Base-by-base conservation (phyloP, 2,329 filamentous ascomycete species). In the Fusarium sp. region DNA sequence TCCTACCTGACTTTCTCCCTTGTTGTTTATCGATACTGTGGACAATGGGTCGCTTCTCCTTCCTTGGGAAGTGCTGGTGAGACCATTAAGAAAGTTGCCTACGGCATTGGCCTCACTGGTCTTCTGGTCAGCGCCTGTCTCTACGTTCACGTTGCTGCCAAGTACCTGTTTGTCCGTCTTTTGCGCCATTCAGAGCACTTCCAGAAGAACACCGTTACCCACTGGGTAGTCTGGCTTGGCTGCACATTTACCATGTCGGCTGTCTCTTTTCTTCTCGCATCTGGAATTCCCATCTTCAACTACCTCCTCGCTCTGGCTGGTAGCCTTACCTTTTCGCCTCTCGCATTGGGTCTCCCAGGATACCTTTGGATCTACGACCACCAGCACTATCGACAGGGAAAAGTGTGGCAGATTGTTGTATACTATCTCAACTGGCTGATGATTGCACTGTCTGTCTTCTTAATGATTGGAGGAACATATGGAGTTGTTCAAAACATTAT, bases 141-240 rank as follows among this genome's bases (percentile, higher is more conserved):
- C 13, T 80, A 78, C 64, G 69, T 78, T 18, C 80, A 82, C n/a
- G 77, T 80, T 6, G 78, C 80, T 4, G 78, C 80, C 51, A 82
- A 82, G 69, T 81, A 81, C 55, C 59, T 81, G 8, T 82, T 82
- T 34, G 80, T 82, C 11, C 78, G 80, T 1, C 71, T 81, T 5
- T 74, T 82, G 7, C 77, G 80, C 20, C 62, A 78, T 63, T 80
- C 80, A 8, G 49, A 59, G 21, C 80, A 82, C 56, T 65, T 82
- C 9, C 78, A 80, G 68, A 71, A 73, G 40, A 80, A 81, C 66
- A 77, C 76, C 0, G 12, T 75, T 1, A 66, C 77, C 0, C 79
- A 82, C 56, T 82, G 80, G 80, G 59, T 63, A 4, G 74, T 76
- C 1, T 82, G 80, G 80, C 60, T 82, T 3, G 77, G 74, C 2